Conservation (phyloP, 176 grass and related monocot genomes). For the Ensete glaucum region DNA sequence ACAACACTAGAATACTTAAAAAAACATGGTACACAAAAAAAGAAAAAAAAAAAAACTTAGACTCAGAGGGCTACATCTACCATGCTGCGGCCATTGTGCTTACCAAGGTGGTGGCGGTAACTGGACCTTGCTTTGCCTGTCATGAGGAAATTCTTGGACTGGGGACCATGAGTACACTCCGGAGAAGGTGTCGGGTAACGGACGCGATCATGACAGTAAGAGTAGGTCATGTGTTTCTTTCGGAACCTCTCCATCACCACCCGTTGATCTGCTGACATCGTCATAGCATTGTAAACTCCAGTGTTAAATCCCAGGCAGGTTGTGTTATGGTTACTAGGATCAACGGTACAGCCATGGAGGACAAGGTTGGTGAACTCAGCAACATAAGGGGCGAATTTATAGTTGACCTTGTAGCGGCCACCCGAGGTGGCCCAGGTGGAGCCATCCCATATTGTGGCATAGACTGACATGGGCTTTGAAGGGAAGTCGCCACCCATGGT, state of each 20-base stretch:
- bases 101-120: conserved; percentile 30
- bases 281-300: background rate
- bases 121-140: conserved; percentile 38
- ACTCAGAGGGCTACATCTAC: conserved; percentile 15
- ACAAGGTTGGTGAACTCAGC: conserved; percentile 79
- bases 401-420: conserved; percentile 87
- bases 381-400: conserved; percentile 80
- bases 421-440: conserved; percentile 88
- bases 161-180: conserved; percentile 51
- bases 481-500: conserved; percentile 61
- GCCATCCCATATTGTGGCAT: conserved; percentile 97
- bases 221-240: conserved; percentile 61
- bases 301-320: background rate
- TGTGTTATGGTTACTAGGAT: conserved; percentile 9
- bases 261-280: conserved; percentile 24
- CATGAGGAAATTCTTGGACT: conserved; percentile 41
- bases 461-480: conserved; percentile 79
- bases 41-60: conserved; percentile 3
- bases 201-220: conserved; percentile 71
- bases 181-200: conserved; percentile 44
- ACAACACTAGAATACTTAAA: conserved; percentile 10
- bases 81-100: conserved; percentile 20
- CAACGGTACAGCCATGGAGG: conserved; percentile 35
- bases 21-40: conserved; percentile 12
- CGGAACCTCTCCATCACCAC: conserved; percentile 56